phyloP scores from a whole-genome alignment of 495 filamentous ascomycete species.

The Barbatosphaeria neglecta region DNA sequence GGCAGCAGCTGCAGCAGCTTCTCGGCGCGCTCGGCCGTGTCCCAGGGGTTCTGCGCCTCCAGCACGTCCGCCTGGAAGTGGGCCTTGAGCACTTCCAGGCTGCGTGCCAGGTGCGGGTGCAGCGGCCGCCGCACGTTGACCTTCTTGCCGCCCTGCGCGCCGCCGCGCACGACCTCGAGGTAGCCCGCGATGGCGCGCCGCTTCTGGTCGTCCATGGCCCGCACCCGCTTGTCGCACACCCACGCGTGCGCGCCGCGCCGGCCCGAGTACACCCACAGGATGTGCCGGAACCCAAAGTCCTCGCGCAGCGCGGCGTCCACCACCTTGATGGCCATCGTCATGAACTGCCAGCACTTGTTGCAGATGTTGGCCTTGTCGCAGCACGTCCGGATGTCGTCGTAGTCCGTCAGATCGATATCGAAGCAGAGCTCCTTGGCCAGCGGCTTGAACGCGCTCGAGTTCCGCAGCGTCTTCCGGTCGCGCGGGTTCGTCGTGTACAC shows the following conservation, averaged over 20 bases:
- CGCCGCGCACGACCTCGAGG: conserved; percentile 75
- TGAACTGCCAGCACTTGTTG: conserved; percentile 88
- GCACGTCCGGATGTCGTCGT: conserved; percentile 92
- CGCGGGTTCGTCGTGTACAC: conserved; percentile 89
- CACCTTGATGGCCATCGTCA: conserved; percentile 93
- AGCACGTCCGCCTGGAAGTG: conserved; percentile 77
- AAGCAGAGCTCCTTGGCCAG: conserved; percentile 89
- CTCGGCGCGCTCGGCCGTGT: conserved; percentile 49
- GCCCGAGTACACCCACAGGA: conserved; percentile 97
- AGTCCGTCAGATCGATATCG: conserved; percentile 98
- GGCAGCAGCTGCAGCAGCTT: conserved; percentile 69
- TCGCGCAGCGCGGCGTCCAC: conserved; percentile 76
- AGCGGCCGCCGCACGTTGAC: conserved; percentile 77
- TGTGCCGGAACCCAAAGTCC: conserved; percentile 92
- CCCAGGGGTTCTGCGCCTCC: conserved; percentile 76
- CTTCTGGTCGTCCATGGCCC: conserved; percentile 71
- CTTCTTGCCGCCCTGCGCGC: conserved; percentile 72
- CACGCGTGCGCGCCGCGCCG: conserved; percentile 94
- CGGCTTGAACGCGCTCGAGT: conserved; percentile 59
- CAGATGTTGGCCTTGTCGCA: conserved; percentile 91
- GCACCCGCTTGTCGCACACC: conserved; percentile 88
- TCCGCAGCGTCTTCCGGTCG: conserved; percentile 79
- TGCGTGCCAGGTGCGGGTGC: conserved; percentile 84
- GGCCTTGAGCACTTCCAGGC: conserved; percentile 63
- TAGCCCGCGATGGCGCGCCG: conserved; percentile 76